These are phyloP conservation scores for Phytophthora citrophthora DNA, from an alignment of 352 stramenopile genomes.

Conservation along the genomic window DNA sequence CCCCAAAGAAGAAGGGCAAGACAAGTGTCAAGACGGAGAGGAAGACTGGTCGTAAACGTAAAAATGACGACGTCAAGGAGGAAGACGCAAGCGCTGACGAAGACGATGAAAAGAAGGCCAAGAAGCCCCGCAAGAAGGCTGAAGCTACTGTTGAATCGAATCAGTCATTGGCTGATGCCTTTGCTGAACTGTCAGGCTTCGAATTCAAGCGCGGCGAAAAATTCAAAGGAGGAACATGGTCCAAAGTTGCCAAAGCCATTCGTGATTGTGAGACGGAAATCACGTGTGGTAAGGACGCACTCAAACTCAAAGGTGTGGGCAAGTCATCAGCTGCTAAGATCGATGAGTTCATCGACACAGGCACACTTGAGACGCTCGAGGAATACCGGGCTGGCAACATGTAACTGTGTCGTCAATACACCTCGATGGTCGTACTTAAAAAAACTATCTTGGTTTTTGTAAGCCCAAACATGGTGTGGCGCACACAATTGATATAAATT, in stretches of 20 bases:
- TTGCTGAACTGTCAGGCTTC: constrained; percentile 84
- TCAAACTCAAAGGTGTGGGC: constrained; percentile 87
- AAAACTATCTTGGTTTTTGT: too few relatives aligned
- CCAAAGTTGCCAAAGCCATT: constrained; percentile 88
- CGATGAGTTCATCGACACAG: constrained; percentile 87
- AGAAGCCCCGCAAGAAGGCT: constrained; percentile 67
- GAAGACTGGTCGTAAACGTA: constrained; percentile 37
- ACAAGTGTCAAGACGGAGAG: constrained; percentile 40
- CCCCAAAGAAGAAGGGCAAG: constrained; percentile 43
- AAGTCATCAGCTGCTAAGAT: constrained; percentile 85
- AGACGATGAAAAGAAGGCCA: constrained; percentile 43
- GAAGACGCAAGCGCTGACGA: constrained; percentile 54
- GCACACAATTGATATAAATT: too few relatives aligned
- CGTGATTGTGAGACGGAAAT: constrained; percentile 71
- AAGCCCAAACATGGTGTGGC: too few relatives aligned
- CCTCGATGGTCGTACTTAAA: neutral
- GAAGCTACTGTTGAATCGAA: constrained; percentile 67
- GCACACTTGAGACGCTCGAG: constrained; percentile 79
- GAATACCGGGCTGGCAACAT: constrained; percentile 88
- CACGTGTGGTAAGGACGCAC: constrained; percentile 73
- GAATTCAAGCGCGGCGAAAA: constrained; percentile 89
- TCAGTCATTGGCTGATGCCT: constrained; percentile 73
- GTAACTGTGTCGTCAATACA: constrained; percentile 36
- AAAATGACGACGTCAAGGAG: constrained; percentile 40
- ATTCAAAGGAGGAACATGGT: constrained; percentile 89